These are phyloP conservation scores for Mitragyna speciosa DNA, from an alignment of 257 asterid species.

Conservation along the genomic window DNA sequence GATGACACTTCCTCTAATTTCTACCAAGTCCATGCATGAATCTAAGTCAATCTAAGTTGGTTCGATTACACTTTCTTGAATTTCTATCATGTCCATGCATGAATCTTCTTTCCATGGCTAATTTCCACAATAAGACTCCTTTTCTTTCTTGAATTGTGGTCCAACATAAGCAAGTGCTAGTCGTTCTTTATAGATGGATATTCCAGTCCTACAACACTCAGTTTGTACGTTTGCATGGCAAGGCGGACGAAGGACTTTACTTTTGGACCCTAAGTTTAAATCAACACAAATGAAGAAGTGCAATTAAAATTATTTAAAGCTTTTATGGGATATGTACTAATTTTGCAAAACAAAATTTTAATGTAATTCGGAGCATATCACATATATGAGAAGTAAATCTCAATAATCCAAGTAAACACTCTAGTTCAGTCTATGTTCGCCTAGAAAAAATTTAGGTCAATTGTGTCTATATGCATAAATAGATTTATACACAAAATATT, in stretches of 20 bases:
- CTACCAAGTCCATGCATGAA: constrained; percentile 1
- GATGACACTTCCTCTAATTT: not conserved
- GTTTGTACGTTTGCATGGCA: not conserved
- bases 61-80: not conserved
- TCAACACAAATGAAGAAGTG: not conserved
- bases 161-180: not conserved
- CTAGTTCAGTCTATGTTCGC: no score
- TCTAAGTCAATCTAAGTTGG: constrained; percentile 12
- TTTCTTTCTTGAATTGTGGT: not conserved
- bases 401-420: no score
- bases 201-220: not conserved
- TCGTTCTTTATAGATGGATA: not conserved
- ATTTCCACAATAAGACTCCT: not conserved
- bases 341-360: not conserved
- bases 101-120: not conserved
- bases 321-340: not conserved
- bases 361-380: not conserved
- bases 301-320: not conserved
- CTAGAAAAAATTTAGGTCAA: not conserved
- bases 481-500: no score
- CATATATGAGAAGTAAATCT: not conserved
- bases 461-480: no score
- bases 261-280: not conserved
- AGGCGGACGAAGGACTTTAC: not conserved
- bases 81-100: not conserved